phyloP scores from a whole-genome alignment of 345 rosid species.

The Aquilaria yunnanensis region DNA sequence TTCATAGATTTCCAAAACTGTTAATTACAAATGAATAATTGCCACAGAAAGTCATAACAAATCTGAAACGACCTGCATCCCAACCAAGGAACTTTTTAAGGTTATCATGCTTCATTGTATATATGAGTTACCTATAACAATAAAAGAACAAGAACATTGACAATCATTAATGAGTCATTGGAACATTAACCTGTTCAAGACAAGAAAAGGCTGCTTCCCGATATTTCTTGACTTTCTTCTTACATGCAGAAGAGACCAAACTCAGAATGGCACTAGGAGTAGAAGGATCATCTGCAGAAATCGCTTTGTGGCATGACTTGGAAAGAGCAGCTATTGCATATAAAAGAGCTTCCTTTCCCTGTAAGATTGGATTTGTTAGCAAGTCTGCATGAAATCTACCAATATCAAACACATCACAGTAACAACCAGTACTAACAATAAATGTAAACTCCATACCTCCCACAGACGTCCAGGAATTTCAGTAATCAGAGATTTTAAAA shows the following conservation, averaged over 20 bases:
- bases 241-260: conserved; percentile 66
- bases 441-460: conserved; percentile 51
- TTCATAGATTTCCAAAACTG: not conserved
- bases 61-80: too few species aligned
- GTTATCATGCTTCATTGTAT: not conserved
- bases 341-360: conserved; percentile 91
- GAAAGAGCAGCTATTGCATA: conserved; percentile 75
- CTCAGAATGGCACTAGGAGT: conserved; percentile 53
- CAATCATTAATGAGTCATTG: not conserved
- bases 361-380: conserved; percentile 13
- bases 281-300: conserved; percentile 51
- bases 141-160: conserved; percentile 1
- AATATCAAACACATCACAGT: not conserved
- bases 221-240: conserved; percentile 67
- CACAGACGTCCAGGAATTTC: conserved; percentile 92
- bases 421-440: not conserved
- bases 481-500: conserved; percentile 61
- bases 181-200: conserved; percentile 59
- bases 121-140: not conserved
- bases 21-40: not conserved
- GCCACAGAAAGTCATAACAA: not conserved
- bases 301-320: conserved; percentile 70
- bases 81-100: not conserved
- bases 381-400: conserved; percentile 1
- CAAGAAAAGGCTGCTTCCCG: conserved; percentile 76